Percentiles rank a stretch among this genome's conserved stretches.
phyloP scores from a whole-genome alignment of 2,329 filamentous ascomycete genomes.

The Huntiella savannae region DNA sequence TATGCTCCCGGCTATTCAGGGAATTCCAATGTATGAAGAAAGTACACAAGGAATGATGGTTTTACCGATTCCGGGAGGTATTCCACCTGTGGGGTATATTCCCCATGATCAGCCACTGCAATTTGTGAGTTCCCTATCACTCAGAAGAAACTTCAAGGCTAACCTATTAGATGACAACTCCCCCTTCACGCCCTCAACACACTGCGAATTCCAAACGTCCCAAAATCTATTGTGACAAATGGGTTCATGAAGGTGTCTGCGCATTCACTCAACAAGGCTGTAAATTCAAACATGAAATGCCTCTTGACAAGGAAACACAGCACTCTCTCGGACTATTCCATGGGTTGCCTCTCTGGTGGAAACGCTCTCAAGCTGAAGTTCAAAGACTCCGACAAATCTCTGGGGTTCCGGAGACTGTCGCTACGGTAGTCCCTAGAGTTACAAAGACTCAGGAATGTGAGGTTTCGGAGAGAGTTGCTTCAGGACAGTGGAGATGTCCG shows the following conservation, averaged over 20 bases:
- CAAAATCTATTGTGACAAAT: constrained; percentile 76
- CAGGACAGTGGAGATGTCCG: too few species aligned
- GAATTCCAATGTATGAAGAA: constrained; percentile 24
- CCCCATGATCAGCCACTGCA: constrained; percentile 21
- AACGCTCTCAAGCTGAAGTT: constrained; percentile 16
- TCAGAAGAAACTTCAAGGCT: neutral
- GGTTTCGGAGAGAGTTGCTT: too few species aligned
- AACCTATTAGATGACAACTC: neutral
- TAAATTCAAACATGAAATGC: constrained; percentile 83
- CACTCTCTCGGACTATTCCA: constrained; percentile 51
- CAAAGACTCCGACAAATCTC: constrained; percentile 3
- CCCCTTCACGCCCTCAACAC: neutral
- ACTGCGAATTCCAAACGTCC: constrained; percentile 18
- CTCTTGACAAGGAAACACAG: constrained; percentile 45
- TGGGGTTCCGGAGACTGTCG: too few species aligned
- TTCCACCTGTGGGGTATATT: constrained; percentile 16
- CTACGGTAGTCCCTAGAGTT: too few species aligned
- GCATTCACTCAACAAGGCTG: constrained; percentile 75
- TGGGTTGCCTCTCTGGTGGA: constrained; percentile 42
- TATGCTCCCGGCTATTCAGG: constrained; percentile 25
- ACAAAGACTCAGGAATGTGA: too few species aligned
- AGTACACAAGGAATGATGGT: constrained; percentile 26
- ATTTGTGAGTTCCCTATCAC: constrained; percentile 19
- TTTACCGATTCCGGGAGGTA: constrained; percentile 22
- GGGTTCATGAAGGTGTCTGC: constrained; percentile 72